phyloP scores from a whole-genome alignment of 306 rosid genomes.

The Fragaria ananassa region DNA sequence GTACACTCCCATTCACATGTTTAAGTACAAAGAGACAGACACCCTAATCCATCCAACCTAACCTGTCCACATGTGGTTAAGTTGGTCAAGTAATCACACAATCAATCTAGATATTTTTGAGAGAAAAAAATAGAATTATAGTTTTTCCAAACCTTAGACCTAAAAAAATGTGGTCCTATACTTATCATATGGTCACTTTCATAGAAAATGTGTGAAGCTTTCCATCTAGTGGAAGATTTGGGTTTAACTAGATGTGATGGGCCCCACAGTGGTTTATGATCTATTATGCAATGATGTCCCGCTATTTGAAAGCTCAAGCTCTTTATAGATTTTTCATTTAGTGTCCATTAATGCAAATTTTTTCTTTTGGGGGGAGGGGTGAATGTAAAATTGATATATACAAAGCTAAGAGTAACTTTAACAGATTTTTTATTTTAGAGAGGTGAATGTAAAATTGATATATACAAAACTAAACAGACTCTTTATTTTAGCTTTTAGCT shows the following conservation, averaged over 20 bases:
- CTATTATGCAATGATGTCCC: slow-evolving; percentile 24
- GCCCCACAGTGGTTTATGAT: slow-evolving; percentile 25
- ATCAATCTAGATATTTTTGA: slow-evolving; percentile 20
- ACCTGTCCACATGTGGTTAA: background rate
- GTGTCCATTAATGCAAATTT: slow-evolving; percentile 17
- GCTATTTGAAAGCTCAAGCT: slow-evolving; percentile 24
- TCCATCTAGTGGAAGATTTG: slow-evolving; percentile 53
- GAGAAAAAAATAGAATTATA: background rate
- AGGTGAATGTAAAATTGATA: no score
- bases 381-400: background rate
- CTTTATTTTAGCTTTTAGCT: no score
- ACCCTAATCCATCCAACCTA: background rate
- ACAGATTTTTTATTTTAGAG: no score
- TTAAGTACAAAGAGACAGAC: background rate
- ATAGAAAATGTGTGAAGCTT: slow-evolving; percentile 53
- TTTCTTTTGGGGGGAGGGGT: background rate
- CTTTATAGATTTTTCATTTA: slow-evolving; percentile 25
- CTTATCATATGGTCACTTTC: slow-evolving; percentile 41
- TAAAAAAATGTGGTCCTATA: slow-evolving; percentile 37
- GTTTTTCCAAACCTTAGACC: slow-evolving; percentile 15
- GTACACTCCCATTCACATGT: background rate
- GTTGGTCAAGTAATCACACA: slow-evolving; percentile 23
- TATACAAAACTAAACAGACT: no score
- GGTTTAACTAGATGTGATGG: slow-evolving; percentile 44
- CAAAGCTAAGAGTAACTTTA: no score